Percentiles rank a stretch among this genome's conserved stretches.
Evolutionary conservation across 2,329 filamentous ascomycete species (phyloP).

Genomic region (Clonostachys sp.): DNA sequence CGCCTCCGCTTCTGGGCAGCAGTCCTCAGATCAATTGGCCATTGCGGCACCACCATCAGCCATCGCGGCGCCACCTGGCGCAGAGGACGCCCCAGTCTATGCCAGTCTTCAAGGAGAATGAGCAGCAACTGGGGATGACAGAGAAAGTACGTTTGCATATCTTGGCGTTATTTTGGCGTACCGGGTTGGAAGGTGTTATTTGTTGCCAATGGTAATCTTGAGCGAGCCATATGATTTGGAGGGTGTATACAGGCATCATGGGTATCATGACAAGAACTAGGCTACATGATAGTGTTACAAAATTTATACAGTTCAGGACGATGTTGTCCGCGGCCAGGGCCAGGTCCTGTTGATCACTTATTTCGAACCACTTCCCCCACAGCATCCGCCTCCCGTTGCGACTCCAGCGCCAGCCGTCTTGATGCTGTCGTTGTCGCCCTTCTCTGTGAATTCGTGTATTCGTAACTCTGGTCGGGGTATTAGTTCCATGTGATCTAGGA

Average conservation of each 20-base stretch:
- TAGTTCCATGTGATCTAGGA: not conserved
- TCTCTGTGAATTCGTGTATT: slow-evolving; percentile 88
- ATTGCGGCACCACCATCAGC: slow-evolving; percentile 15
- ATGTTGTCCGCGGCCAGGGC: slow-evolving; percentile 11
- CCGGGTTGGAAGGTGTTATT: too few species aligned
- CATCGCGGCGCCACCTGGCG: slow-evolving; percentile 75
- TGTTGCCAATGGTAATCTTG: too few species aligned
- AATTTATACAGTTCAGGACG: slow-evolving; percentile 14
- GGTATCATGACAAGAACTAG: slow-evolving; percentile 10
- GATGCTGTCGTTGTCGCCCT: slow-evolving; percentile 88
- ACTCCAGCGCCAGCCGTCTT: slow-evolving; percentile 50
- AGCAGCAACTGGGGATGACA: slow-evolving; percentile 10
- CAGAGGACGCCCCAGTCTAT: slow-evolving; percentile 69
- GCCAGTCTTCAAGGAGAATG: slow-evolving; percentile 80
- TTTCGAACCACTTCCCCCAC: slow-evolving; percentile 13
- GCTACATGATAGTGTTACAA: slow-evolving; percentile 2
- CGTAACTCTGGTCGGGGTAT: slow-evolving; percentile 56
- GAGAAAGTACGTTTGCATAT: too few species aligned
- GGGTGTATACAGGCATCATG: slow-evolving; percentile 2
- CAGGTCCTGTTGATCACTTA: not conserved
- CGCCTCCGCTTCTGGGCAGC: slow-evolving; percentile 22
- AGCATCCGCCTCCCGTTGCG: slow-evolving; percentile 20
- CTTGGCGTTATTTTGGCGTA: too few species aligned
- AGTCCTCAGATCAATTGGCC: not conserved
- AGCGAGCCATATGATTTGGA: too few species aligned